Evolutionary conservation across 805 yeast genomes (phyloP), one percentile per base, ranked within the genome.

Genomic region (Pichia manshurica): DNA sequence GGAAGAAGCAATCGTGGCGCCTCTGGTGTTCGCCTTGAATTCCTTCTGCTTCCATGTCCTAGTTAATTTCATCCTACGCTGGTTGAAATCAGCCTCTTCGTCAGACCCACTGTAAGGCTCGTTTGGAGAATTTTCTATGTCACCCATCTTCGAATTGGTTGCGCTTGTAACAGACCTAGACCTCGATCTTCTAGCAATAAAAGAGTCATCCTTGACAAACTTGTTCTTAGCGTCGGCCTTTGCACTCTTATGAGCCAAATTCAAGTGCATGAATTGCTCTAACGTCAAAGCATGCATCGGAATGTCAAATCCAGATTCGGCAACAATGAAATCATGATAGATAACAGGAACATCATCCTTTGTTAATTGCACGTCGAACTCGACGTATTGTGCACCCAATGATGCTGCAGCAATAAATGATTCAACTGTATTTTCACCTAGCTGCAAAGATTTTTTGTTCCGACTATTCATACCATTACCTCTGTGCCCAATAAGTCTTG

Each of bases 351-450:
- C 81, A 54, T 73, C 73, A 64, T 91, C 98, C 61, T 89, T 88
- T 15, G 98, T 91, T 56, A 91, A 71, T 62, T 91, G 98, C 40
- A 91, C 98, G 66, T 91, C 98, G 63, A 91, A 91, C 66, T 91
- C 98, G 45, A 91, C 97, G 60, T 91, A 91, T 2, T 95, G 84
- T 1, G 98, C 98, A 36, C 98, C 98, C 54, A 91, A 70, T 2
- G 95, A 88, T 0, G 97, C 96, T 0, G 98, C 98, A 12, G 96
- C 95, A 61, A 91, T 85, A 58, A 91, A 91, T 0, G 96, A 86
- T 58, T 91, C 96, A 19, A 91, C 84, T 0, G 98, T 91, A 63
- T 91, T 91, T 60, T 91, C 98, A 37, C 98, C 98, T 51, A 91
- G 73, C 65, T 91, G 98, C 59, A 91, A 73, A 3, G 96, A 85